phyloP scores from a whole-genome alignment of 2,329 filamentous ascomycete genomes.

The Colletotrichum sp. region DNA sequence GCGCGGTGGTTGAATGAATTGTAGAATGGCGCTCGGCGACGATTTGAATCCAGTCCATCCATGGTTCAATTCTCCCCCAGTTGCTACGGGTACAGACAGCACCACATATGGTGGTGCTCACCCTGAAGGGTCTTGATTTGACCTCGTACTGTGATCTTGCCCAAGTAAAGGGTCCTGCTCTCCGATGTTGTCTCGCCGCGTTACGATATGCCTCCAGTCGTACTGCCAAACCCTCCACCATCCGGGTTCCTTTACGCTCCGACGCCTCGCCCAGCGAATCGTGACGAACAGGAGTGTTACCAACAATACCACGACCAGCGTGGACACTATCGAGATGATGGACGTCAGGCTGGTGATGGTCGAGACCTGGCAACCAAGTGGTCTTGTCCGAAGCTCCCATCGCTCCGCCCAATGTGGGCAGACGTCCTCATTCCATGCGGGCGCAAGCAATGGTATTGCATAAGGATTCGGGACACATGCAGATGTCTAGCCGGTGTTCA shows the following conservation, averaged over 20 bases:
- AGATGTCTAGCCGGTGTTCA: conserved; percentile 43
- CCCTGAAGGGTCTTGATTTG: neutral
- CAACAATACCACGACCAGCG: conserved; percentile 30
- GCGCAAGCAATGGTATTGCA: conserved; percentile 51
- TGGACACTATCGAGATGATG: conserved; percentile 36
- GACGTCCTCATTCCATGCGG: conserved; percentile 52
- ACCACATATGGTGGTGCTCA: neutral
- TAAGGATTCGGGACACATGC: conserved; percentile 59
- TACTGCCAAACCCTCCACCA: conserved; percentile 26
- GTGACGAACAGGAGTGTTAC: conserved; percentile 22
- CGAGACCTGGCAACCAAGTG: conserved; percentile 45
- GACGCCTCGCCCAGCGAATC: conserved; percentile 14
- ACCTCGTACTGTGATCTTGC: neutral
- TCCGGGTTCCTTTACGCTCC: conserved; percentile 5
- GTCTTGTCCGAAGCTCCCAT: conserved; percentile 45
- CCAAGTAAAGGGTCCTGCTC: conserved; percentile 26
- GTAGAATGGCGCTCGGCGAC: neutral
- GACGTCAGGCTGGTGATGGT: conserved; percentile 44
- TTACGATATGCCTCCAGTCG: neutral
- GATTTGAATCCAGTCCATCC: neutral
- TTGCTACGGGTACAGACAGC: neutral
- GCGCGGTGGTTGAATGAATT: too few relatives aligned
- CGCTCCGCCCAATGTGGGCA: conserved; percentile 55
- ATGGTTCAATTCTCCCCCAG: neutral
- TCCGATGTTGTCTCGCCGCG: neutral